These are phyloP conservation scores for Monosporascus sp. DNA, from an alignment of 2,329 filamentous ascomycete genomes.

Conservation along the genomic window DNA sequence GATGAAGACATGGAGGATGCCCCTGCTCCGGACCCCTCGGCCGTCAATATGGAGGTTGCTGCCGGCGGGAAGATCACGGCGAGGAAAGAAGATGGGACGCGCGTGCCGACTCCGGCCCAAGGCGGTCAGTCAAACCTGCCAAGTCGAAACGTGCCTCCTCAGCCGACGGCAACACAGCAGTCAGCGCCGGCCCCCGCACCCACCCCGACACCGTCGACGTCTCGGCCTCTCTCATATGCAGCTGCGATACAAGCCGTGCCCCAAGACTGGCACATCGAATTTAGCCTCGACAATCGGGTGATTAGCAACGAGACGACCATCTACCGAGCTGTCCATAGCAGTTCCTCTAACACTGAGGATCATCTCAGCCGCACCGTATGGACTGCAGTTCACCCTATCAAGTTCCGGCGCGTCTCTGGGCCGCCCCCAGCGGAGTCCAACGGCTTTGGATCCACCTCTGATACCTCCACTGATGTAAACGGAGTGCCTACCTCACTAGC, in stretches of 20 bases:
- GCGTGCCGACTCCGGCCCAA: constrained; percentile 76
- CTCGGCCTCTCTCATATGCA: constrained; percentile 74
- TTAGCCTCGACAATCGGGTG: constrained; percentile 77
- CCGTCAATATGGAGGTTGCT: constrained; percentile 87
- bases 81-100: constrained; percentile 84
- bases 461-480: constrained; percentile 44
- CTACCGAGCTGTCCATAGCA: constrained; percentile 83
- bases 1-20: constrained; percentile 78
- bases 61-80: constrained; percentile 84
- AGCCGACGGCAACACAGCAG: constrained; percentile 34
- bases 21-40: constrained; percentile 70
- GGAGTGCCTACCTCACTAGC: constrained; percentile 72
- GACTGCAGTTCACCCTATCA: constrained; percentile 86
- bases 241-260: constrained; percentile 74
- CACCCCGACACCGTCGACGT: constrained; percentile 39
- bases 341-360: constrained; percentile 49
- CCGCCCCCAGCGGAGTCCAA: constrained; percentile 71
- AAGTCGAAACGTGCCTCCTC: constrained; percentile 31
- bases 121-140: constrained; percentile 32
- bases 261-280: constrained; percentile 97
- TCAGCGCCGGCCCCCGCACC: constrained; percentile 10
- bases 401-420: constrained; percentile 80
- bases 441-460: constrained; percentile 52
- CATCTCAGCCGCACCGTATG: constrained; percentile 72
- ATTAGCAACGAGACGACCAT: constrained; percentile 92